Evolutionary conservation across 2,329 filamentous ascomycete genomes (phyloP).

Genomic region (Cordyceps cateniannulata): DNA sequence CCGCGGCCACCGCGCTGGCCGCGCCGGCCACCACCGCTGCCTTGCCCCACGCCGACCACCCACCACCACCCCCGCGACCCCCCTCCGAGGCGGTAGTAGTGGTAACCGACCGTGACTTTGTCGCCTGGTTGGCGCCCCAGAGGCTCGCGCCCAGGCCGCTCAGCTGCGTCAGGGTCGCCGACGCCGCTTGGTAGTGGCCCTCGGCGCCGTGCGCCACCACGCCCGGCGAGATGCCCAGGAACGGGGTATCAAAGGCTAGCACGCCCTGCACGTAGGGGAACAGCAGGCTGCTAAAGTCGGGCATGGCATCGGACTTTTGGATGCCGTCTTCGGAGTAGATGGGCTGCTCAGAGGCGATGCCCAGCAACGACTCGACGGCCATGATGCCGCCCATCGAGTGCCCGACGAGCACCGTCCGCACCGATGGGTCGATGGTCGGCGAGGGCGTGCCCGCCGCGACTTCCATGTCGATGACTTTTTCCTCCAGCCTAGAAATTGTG

Average conservation of each 20-base stretch:
- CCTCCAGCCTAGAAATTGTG: conserved; percentile 66
- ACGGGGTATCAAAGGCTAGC: conserved; percentile 91
- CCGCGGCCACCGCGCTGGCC: conserved; percentile 73
- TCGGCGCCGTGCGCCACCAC: conserved; percentile 85
- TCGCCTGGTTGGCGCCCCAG: conserved; percentile 46
- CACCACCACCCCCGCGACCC: conserved; percentile 17
- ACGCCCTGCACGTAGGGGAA: conserved; percentile 90
- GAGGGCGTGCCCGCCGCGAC: conserved; percentile 73
- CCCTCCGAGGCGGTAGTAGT: conserved; percentile 1
- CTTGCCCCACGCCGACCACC: conserved; percentile 78
- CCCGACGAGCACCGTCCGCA: conserved; percentile 74
- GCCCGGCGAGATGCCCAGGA: conserved; percentile 71
- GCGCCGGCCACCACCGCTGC: conserved; percentile 82
- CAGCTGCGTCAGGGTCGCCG: conserved; percentile 61
- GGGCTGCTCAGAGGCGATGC: conserved; percentile 53
- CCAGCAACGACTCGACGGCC: conserved; percentile 78
- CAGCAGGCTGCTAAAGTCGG: conserved; percentile 60
- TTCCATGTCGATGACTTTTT: conserved; percentile 92
- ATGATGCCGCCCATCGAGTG: conserved; percentile 95
- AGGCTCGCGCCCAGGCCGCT: conserved; percentile 61
- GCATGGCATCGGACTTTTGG: conserved; percentile 26
- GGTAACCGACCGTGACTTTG: conserved; percentile 16
- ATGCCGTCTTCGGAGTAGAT: conserved; percentile 42
- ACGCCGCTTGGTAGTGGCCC: conserved; percentile 71
- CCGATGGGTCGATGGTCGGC: conserved; percentile 79